A percentile compares a stretch with the other conserved stretches of the same genome.
These are phyloP conservation scores for Colletotrichum noveboracense DNA, from an alignment of 2,329 filamentous ascomycete species.

Conservation along the genomic window DNA sequence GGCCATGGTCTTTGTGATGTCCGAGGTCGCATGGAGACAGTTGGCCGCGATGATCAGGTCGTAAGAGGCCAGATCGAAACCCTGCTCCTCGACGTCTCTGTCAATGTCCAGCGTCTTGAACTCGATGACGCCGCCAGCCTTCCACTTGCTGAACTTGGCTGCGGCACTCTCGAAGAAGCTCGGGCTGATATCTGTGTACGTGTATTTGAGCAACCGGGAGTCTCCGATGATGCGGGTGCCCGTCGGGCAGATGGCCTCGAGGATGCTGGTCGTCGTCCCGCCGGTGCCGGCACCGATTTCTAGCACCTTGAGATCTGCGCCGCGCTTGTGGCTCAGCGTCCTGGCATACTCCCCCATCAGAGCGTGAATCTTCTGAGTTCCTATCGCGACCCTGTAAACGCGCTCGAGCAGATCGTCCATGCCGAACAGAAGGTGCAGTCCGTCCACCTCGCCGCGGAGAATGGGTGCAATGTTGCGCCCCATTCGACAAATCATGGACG, in stretches of 20 bases:
- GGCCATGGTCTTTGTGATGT: conserved; percentile 25
- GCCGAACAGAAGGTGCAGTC: neutral
- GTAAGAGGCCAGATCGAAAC: conserved; percentile 32
- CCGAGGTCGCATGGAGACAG: conserved; percentile 31
- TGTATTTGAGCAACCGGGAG: conserved; percentile 24
- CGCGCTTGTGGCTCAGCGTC: neutral
- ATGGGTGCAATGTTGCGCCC: neutral
- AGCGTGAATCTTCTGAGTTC: neutral
- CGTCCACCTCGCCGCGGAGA: neutral
- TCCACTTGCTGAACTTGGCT: neutral
- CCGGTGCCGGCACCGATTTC: neutral
- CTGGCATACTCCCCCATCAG: neutral
- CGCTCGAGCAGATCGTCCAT: conserved; percentile 2
- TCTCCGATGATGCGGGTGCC: neutral
- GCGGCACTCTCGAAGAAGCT: conserved; percentile 26
- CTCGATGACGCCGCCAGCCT: neutral
- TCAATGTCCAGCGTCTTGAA: conserved; percentile 31
- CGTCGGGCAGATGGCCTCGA: neutral
- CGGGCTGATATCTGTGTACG: conserved; percentile 31
- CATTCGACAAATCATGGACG: neutral
- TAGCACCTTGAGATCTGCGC: neutral
- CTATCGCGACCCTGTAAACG: neutral
- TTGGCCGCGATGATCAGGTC: conserved; percentile 44
- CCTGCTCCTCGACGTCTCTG: conserved; percentile 32
- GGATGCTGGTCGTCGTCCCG: neutral